These are phyloP conservation scores for Cylindrotheca fusiformis DNA, from an alignment of 108 stramenopile genomes.

Conservation along the genomic window DNA sequence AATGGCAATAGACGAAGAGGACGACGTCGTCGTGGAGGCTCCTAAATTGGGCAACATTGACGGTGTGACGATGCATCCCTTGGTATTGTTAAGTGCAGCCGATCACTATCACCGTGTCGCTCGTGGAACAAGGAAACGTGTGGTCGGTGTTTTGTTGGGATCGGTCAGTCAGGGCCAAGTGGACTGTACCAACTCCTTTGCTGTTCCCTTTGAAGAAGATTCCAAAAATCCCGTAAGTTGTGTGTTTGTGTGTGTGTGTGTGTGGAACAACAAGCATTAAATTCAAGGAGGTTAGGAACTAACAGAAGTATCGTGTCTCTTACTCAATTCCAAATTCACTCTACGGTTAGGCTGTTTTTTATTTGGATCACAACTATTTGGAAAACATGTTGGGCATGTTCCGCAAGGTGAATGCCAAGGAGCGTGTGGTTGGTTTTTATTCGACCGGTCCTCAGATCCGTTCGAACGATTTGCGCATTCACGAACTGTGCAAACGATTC, in stretches of 20 bases:
- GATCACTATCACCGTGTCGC: slow-evolving; percentile 99
- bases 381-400: slow-evolving; percentile 89
- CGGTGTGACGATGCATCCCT: slow-evolving; percentile 92
- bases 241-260: too few species aligned
- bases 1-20: slow-evolving; percentile 32
- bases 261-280: too few species aligned
- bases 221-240: slow-evolving; percentile 74
- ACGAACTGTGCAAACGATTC: slow-evolving; percentile 81
- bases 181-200: slow-evolving; percentile 92
- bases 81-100: slow-evolving; percentile 93
- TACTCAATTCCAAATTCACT: slow-evolving; percentile 2
- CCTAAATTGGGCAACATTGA: slow-evolving; percentile 32
- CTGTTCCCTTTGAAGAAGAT: slow-evolving; percentile 99
- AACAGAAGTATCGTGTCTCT: too few species aligned
- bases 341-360: slow-evolving; percentile 72
- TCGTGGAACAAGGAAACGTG: slow-evolving; percentile 93
- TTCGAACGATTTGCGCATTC: slow-evolving; percentile 88
- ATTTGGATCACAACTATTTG: slow-evolving; percentile 98
- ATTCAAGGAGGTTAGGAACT: too few species aligned
- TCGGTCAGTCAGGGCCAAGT: slow-evolving; percentile 67
- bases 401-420: slow-evolving; percentile 87
- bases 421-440: slow-evolving; percentile 94
- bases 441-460: slow-evolving; percentile 90
- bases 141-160: slow-evolving; percentile 97
- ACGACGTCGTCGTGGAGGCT: slow-evolving; percentile 6